Conservation (phyloP, 805 yeast genomes). For the Torulaspora delbrueckii region DNA sequence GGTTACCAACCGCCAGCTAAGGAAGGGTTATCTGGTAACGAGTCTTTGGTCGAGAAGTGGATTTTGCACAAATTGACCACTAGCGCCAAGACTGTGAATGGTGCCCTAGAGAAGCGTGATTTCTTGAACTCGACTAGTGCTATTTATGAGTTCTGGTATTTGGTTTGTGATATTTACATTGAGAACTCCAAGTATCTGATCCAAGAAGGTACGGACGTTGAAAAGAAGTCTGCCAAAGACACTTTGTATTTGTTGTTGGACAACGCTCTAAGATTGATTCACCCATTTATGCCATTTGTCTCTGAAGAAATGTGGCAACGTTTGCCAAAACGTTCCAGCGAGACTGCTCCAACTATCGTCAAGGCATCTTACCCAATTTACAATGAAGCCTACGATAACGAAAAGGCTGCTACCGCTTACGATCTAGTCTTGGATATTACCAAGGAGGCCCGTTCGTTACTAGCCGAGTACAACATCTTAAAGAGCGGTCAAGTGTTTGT, state of each 20-base stretch:
- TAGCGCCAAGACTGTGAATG: conserved; percentile 60
- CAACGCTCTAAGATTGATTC: conserved; percentile 84
- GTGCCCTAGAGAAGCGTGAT: conserved; percentile 74
- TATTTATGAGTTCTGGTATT: conserved; percentile 91
- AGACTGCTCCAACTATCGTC: conserved; percentile 63
- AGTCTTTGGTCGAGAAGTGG: conserved; percentile 94
- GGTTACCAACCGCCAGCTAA: conserved; percentile 77
- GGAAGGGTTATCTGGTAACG: conserved; percentile 63
- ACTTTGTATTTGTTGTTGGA: conserved; percentile 91
- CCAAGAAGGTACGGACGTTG: conserved; percentile 81
- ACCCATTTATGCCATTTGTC: conserved; percentile 97
- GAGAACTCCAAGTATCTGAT: conserved; percentile 94
- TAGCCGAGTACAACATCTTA: conserved; percentile 83
- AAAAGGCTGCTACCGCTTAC: conserved; percentile 65
- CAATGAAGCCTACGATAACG: conserved; percentile 55
- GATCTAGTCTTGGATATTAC: conserved; percentile 81
- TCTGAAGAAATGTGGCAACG: conserved; percentile 99
- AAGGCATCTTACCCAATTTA: conserved; percentile 75
- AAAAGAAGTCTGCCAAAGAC: conserved; percentile 86
- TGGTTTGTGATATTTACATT: conserved; percentile 94
- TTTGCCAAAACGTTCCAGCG: conserved; percentile 79
- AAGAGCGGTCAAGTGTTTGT: conserved; percentile 85
- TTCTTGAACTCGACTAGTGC: conserved; percentile 83
- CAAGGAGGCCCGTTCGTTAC: conserved; percentile 84
- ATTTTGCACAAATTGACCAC: conserved; percentile 78